phyloP scores from a whole-genome alignment of 768 basidiomycete genomes.

The Thelephora aurantiotincta region DNA sequence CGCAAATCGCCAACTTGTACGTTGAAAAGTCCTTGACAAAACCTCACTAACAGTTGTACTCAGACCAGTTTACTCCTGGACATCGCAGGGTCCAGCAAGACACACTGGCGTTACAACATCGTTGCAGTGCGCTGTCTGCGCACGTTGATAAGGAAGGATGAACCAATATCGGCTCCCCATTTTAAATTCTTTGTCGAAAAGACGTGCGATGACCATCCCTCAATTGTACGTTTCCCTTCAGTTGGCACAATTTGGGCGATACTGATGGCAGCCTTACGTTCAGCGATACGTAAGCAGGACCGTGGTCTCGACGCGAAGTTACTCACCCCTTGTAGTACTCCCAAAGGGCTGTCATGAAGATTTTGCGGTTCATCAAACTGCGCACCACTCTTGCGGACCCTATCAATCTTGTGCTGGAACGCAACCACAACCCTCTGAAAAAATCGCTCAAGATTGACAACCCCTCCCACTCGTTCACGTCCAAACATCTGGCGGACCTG shows the following conservation, averaged over 20 bases:
- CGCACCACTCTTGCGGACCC: constrained; percentile 48
- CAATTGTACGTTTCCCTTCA: constrained; percentile 33
- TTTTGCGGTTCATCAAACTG: constrained; percentile 66
- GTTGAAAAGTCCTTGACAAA: constrained; percentile 8
- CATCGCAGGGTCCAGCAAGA: constrained; percentile 42
- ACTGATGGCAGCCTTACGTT: not conserved
- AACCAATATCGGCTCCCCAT: constrained; percentile 31
- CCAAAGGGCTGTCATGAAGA: constrained; percentile 65
- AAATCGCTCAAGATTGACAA: constrained; percentile 29
- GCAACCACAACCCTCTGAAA: constrained; percentile 56
- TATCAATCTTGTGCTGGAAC: constrained; percentile 44
- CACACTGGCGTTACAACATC: constrained; percentile 73
- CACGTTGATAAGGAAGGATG: constrained; percentile 54
- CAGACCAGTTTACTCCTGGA: constrained; percentile 34
- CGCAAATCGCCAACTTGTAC: constrained; percentile 28
- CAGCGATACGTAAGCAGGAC: constrained; percentile 44
- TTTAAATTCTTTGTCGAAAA: constrained; percentile 46
- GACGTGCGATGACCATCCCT: constrained; percentile 48
- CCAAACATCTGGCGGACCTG: constrained; percentile 41
- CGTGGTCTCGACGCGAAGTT: not conserved
- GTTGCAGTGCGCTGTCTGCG: constrained; percentile 55
- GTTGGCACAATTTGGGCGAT: not conserved
- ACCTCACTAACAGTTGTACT: constrained; percentile 1
- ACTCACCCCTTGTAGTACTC: constrained; percentile 32
- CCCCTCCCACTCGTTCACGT: constrained; percentile 37